Evolutionary conservation across 2,329 filamentous ascomycete species (phyloP), one percentile per base, ranked within the genome.

Genomic region (Calonectria naviculata): DNA sequence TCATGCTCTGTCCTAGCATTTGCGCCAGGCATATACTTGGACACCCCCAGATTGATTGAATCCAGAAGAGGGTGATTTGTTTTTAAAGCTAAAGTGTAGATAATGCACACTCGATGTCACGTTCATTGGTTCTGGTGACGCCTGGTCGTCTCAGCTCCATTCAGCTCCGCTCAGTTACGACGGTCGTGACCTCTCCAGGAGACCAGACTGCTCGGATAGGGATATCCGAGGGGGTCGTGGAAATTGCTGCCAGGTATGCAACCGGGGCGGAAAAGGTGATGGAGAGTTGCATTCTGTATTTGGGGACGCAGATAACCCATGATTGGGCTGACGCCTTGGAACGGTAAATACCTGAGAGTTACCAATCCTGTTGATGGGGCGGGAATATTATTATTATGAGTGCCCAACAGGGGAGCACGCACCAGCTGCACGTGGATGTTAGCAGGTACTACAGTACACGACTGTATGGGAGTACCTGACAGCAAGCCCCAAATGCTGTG

Each of bases 141-240:
- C 38, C 41, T 69, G 61, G 38, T 49, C 41, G 41, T 29, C 52
- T 65, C 67, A 67, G 41, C 64, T 67, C 29, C 52, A 44, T 67
- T 47, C 64, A 67, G 41, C 58, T 64, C 58, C 44, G 46, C 19
- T 38, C 29, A 52, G 67, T 54, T 60, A 28, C 60, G 46, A 47
- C 52, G 24, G 26, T 9, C 13, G 24, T 61, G 42, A 65, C 54
- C 12, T 47, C 44, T 46, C 52, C 67, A 38, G 52, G 44, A 65
- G 42, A 58, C 56, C 47, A 65, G 49, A 54, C 41, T 29, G 38
- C 17, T 13, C 41, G 42, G 52, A 21, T 42, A 13, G 24, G 31
- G 9, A 29, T 47, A 29, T 38, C 52, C 36, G 42, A 61, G 26
- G n/a, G 17, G n/a, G 54, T 21, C 49, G 36, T 47, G n/a, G 34